phyloP scores from a whole-genome alignment of 129 eudicot genomes.

The Scalesia atractyloides region DNA sequence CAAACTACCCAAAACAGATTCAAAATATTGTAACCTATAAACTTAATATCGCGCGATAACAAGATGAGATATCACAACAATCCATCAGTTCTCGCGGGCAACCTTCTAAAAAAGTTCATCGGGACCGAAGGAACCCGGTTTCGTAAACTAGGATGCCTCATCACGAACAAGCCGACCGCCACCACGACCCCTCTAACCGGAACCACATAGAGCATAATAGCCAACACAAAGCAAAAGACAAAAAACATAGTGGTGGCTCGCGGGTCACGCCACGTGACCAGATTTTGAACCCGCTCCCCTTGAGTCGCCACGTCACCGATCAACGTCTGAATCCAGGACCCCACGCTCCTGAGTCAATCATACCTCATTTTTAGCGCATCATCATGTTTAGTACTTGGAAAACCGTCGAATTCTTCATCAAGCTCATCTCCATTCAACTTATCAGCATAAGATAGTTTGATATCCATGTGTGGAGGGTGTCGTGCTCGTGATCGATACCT shows the following conservation, averaged over 20 bases:
- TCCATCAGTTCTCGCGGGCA: conserved; percentile 38
- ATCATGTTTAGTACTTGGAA: conserved; percentile 29
- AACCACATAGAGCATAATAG: conserved; percentile 27
- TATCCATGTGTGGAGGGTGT: conserved; percentile 44
- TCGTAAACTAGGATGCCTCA: conserved; percentile 38
- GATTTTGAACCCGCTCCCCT: conserved; percentile 40
- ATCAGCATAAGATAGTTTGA: conserved; percentile 32
- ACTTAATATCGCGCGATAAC: not conserved
- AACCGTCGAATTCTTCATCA: conserved; percentile 38
- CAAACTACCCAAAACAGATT: too few relatives aligned
- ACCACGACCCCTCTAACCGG: conserved; percentile 26
- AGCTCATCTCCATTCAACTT: conserved; percentile 24
- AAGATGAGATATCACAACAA: conserved; percentile 23
- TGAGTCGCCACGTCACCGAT: conserved; percentile 40
- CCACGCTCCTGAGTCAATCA: conserved; percentile 36
- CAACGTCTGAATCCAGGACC: conserved; percentile 36
- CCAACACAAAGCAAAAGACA: conserved; percentile 24
- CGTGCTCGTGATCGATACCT: conserved; percentile 29
- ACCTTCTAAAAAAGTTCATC: conserved; percentile 37
- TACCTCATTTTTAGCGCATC: conserved; percentile 32
- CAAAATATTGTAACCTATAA: not conserved
- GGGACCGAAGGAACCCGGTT: conserved; percentile 32
- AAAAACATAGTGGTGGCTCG: conserved; percentile 42
- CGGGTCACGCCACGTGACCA: conserved; percentile 40
- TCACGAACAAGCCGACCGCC: conserved; percentile 15